Evolutionary conservation across 352 stramenopile species (phyloP).

Genomic region (Pythium plurisporium): DNA sequence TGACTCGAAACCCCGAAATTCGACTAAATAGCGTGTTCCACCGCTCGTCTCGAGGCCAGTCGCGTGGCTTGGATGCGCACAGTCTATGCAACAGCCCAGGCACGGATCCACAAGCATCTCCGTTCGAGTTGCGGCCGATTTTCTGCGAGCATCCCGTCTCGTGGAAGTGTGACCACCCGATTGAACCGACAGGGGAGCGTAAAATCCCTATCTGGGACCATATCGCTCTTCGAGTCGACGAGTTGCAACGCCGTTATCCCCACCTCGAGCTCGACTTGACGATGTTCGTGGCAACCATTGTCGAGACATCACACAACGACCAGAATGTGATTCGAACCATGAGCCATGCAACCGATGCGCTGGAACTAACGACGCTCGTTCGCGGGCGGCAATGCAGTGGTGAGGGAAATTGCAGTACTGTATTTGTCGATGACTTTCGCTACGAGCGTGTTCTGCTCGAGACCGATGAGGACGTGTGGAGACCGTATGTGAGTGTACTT

Average conservation of each 20-base stretch:
- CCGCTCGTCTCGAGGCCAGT: too few relatives aligned
- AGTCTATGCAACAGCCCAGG: not conserved
- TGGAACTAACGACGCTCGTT: slow-evolving; percentile 19
- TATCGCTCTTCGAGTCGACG: slow-evolving; percentile 1
- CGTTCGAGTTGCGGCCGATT: not conserved
- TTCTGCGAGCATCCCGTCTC: slow-evolving; percentile 4
- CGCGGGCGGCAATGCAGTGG: not conserved
- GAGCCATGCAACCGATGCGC: slow-evolving; percentile 14
- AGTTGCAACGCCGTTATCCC: slow-evolving; percentile 5
- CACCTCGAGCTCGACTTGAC: not conserved
- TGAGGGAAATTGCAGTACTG: not conserved
- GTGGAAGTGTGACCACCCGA: slow-evolving; percentile 8
- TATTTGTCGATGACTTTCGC: slow-evolving; percentile 24
- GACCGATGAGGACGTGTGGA: slow-evolving; percentile 8
- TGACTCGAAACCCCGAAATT: not conserved
- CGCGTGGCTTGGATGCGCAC: not conserved
- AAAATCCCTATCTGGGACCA: slow-evolving; percentile 4
- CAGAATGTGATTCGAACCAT: not conserved
- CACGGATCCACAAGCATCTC: not conserved
- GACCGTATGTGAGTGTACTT: not conserved
- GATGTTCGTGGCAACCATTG: not conserved
- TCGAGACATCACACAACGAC: not conserved
- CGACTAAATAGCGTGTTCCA: slow-evolving; percentile 3
- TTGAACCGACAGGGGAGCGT: not conserved
- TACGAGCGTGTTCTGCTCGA: slow-evolving; percentile 18